Base-by-base conservation (phyloP, 257 asterid species). In the Asclepias syriaca region DNA sequence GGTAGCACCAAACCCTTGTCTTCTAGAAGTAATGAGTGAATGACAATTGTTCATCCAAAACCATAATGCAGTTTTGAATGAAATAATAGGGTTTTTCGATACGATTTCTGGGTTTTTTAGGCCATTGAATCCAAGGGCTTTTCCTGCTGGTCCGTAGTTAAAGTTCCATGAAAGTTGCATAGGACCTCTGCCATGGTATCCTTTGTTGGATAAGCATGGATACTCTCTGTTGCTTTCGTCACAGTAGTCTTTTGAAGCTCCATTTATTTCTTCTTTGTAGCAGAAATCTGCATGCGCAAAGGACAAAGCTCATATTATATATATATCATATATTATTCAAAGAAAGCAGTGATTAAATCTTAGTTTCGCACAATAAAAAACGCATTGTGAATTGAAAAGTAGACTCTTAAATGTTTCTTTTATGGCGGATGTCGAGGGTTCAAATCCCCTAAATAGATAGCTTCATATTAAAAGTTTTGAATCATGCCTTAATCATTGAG, bases 21-120 rank as follows among this genome's bases (percentile, higher is more conserved):
- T 60, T 13, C 39, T 4, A 34, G 72, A 68, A 24, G 59, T 68
- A 58, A 68, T 68, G 14, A 68, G 22, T 21, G 72, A 57, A 58
- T 57, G 75, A 15, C 65, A 56, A 58, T 71, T 57, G 56, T 71
- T 71, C 75, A 58, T 58, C 75, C 75, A 71, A 58, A 8, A 71
- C 75, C 75, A 71, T 3, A 71, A 14, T 7, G 67, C 75, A 6
- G 75, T 71, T 68, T 45, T 71, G 75, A 71, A 71, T 5, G 75
- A 43, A 32, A 74, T 16, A 22, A 13, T 50, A 4, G 5, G n/a
- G 58, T 56, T 49, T 19, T 50, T 68, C 1, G 75, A 53, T 11
- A 71, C 75, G 2, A 5, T 55, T 39, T 71, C 75, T 1, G 72
- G 72, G 18, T 48, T 68, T 21, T 24, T 68, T 0, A 68, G 43